phyloP scores from a whole-genome alignment of 176 grass and related monocot genomes.

The Ensete glaucum region DNA sequence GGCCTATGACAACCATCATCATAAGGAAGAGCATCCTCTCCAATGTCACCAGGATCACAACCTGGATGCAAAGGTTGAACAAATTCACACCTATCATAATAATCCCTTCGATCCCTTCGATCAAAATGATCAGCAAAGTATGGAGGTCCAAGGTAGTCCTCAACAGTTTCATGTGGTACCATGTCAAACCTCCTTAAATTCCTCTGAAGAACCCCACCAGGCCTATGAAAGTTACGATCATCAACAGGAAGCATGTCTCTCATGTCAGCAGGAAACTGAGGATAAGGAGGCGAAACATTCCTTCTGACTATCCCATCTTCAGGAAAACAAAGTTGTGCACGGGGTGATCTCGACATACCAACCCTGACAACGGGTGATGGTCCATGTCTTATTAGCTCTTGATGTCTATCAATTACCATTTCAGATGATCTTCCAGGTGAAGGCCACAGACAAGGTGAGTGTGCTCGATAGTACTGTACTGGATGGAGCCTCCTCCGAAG shows the following conservation, averaged over 20 bases:
- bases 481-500: constrained; percentile 7
- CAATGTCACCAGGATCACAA: too few species aligned
- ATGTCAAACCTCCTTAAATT: constrained; percentile 19
- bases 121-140: constrained; percentile 2
- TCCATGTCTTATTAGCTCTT: constrained; percentile 8
- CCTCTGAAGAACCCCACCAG: constrained; percentile 21
- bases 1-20: constrained; percentile 8
- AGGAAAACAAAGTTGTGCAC: constrained; percentile 5
- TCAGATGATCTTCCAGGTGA: constrained; percentile 16
- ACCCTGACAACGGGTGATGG: background rate
- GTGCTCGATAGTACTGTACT: background rate
- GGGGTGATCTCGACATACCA: constrained; percentile 16
- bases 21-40: constrained; percentile 2
- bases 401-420: constrained; percentile 14
- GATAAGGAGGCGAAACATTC: background rate
- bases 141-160: constrained; percentile 18
- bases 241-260: background rate
- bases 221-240: constrained; percentile 6
- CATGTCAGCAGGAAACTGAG: background rate
- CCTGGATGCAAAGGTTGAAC: too few species aligned
- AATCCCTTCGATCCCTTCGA: constrained; percentile 8
- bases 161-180: constrained; percentile 18
- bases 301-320: constrained; percentile 25
- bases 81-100: background rate
- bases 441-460: constrained; percentile 20